These are phyloP conservation scores for Sapria himalayana DNA, from an alignment of 345 rosid species.

Conservation along the genomic window DNA sequence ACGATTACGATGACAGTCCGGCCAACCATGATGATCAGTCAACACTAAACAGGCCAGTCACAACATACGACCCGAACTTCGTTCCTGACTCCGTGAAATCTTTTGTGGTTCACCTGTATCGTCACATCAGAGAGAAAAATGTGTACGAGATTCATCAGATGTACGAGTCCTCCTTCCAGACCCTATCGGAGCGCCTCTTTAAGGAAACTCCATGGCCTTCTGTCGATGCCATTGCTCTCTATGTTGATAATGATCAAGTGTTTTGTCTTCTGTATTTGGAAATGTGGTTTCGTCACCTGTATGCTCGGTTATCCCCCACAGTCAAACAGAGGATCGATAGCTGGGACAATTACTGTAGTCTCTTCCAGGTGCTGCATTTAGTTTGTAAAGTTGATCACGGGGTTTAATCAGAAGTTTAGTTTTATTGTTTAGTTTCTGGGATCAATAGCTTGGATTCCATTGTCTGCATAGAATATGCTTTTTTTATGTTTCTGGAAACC, in stretches of 20 bases:
- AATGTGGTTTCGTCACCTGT: conserved; percentile 97
- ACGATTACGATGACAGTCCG: conserved; percentile 35
- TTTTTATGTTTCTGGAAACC: too few species aligned
- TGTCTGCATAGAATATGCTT: too few species aligned
- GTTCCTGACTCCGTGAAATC: conserved; percentile 90
- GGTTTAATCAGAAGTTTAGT: too few species aligned
- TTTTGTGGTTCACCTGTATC: conserved; percentile 82
- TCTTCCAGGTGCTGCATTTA: conserved; percentile 37
- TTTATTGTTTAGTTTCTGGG: too few species aligned
- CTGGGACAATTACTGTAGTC: conserved; percentile 86
- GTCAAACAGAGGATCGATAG: conserved; percentile 87
- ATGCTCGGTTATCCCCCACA: conserved; percentile 79
- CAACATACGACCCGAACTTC: conserved; percentile 65
- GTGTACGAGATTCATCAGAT: conserved; percentile 98
- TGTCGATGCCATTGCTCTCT: conserved; percentile 69
- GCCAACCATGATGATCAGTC: conserved; percentile 19
- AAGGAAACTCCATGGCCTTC: conserved; percentile 96
- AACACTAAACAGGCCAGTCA: conserved; percentile 7
- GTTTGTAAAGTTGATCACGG: too few species aligned
- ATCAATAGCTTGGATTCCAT: too few species aligned
- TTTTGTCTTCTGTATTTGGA: conserved; percentile 89
- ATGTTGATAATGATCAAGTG: conserved; percentile 81
- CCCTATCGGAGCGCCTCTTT: conserved; percentile 64
- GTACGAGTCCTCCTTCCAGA: conserved; percentile 94
- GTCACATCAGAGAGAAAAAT: conserved; percentile 90